Base-by-base conservation (phyloP, 2,329 filamentous ascomycete genomes). In the Alternaria gansuensis region DNA sequence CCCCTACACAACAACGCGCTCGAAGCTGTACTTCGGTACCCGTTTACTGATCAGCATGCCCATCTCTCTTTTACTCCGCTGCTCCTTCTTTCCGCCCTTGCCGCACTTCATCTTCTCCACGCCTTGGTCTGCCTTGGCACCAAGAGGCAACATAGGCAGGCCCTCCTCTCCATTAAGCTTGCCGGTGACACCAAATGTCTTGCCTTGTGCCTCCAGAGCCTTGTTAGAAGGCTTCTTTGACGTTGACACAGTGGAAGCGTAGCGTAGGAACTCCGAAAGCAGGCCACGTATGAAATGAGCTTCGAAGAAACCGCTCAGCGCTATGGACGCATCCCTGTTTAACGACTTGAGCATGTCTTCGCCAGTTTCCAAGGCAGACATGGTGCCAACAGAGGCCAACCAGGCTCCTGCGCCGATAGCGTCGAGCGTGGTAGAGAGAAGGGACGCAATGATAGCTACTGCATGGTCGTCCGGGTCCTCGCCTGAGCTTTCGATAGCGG, bases 11-110 rank as follows among this genome's bases (percentile, higher is more conserved):
- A 62, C 51, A 56, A 96, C 88, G 78, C 87, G 87, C 80, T 97
- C 92, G 65, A 94, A 84, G 45, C 90, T 92, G 80, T 97, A 97
- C 66, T 89, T 87, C 55, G 90, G 90, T 62, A 93, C 89, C 74
- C 88, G 89, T 79, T 91, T 90, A 73, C 90, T 92, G 72, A 90
- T 87, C 75, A 96, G 79, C 77, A 90, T 87, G 17, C 90, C 91
- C 58, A 89, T 88, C 79, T 96, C 90, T 76, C 92, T 83, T 67
- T 81, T 82, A 68, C 84, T 92, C 67, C 91, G 86, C 75, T 85
- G 81, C 62, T 88, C 83, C 39, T 92, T 81, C 80, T 92, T 90
- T 17, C 92, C 91, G 55, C 87, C 88, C 45, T 84, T 82, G 66
- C 88, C 81, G 66, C 90, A 80, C 84, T 91, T 76, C 60, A 66